phyloP scores from a whole-genome alignment of 2,329 filamentous ascomycete species.

The Paraphoma chrysanthemicola region DNA sequence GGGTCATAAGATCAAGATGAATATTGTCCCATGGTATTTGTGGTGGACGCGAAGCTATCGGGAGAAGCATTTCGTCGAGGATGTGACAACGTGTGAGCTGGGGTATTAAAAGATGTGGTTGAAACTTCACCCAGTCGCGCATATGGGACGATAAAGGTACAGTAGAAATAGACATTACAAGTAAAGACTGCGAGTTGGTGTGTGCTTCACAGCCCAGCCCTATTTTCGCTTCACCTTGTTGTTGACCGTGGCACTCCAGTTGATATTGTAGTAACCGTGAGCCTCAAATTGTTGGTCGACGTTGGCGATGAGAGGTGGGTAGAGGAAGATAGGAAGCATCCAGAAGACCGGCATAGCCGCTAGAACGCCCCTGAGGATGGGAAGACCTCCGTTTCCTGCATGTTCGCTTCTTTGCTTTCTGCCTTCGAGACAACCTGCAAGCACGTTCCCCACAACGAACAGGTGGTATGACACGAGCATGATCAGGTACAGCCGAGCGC shows the following conservation, averaged over 20 bases:
- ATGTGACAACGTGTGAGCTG: constrained; percentile 52
- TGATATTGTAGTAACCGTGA: not conserved
- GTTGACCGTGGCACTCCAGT: not conserved
- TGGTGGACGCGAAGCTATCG: constrained; percentile 52
- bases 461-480: not conserved
- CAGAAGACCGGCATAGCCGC: not conserved
- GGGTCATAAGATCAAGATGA: constrained; percentile 54
- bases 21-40: constrained; percentile 55
- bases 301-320: not conserved
- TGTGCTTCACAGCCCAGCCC: not conserved
- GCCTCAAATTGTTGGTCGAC: not conserved
- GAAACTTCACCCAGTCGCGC: not conserved
- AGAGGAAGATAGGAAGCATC: not conserved
- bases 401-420: not conserved
- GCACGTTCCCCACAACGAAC: not conserved
- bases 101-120: constrained; percentile 36
- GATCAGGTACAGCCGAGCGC: not conserved
- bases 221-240: not conserved
- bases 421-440: too few relatives aligned
- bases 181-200: not conserved
- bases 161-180: not conserved
- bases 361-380: not conserved
- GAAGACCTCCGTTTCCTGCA: not conserved
- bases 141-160: not conserved
- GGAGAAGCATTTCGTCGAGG: constrained; percentile 55